Conservation (phyloP, 768 basidiomycete species). For the Amylocystis lapponica region DNA sequence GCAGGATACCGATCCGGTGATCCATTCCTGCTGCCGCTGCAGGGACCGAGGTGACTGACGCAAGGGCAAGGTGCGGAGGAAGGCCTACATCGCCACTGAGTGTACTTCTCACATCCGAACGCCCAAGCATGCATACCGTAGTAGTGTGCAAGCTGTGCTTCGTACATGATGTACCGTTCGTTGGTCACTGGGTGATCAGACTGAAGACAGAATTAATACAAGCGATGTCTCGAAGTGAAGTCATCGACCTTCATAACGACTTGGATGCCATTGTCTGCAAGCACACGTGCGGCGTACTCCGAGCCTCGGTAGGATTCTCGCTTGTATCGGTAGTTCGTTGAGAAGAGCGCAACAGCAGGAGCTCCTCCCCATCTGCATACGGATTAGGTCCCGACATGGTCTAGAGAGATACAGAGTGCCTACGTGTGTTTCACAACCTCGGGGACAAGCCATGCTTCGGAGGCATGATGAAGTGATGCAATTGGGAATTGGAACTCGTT, state of each 20-base stretch:
- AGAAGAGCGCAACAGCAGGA: conserved; percentile 78
- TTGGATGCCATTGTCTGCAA: conserved; percentile 59
- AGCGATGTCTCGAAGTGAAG: no score
- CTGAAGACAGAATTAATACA: conserved; percentile 26
- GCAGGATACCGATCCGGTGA: conserved; percentile 71
- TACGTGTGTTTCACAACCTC: conserved; percentile 66
- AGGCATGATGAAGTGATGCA: conserved; percentile 74
- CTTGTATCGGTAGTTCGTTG: conserved; percentile 53
- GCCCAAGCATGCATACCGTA: conserved; percentile 40
- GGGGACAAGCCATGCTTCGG: conserved; percentile 80
- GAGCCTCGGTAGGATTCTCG: conserved; percentile 78
- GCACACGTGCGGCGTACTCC: conserved; percentile 73
- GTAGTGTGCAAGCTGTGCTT: conserved; percentile 81
- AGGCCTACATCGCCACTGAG: conserved; percentile 31
- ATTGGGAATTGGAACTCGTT: conserved; percentile 83
- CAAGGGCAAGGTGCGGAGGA: conserved; percentile 59
- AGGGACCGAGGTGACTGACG: conserved; percentile 68
- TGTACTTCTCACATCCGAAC: neutral
- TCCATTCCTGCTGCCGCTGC: conserved; percentile 71
- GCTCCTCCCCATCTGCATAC: conserved; percentile 51
- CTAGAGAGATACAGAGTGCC: conserved; percentile 19
- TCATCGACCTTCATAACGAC: conserved; percentile 67
- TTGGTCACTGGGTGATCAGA: conserved; percentile 64
- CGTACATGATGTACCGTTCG: conserved; percentile 72
- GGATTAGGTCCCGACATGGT: neutral